Conservation (phyloP, 2,329 filamentous ascomycete species). For the Aspergillus oerlinghausenensis region DNA sequence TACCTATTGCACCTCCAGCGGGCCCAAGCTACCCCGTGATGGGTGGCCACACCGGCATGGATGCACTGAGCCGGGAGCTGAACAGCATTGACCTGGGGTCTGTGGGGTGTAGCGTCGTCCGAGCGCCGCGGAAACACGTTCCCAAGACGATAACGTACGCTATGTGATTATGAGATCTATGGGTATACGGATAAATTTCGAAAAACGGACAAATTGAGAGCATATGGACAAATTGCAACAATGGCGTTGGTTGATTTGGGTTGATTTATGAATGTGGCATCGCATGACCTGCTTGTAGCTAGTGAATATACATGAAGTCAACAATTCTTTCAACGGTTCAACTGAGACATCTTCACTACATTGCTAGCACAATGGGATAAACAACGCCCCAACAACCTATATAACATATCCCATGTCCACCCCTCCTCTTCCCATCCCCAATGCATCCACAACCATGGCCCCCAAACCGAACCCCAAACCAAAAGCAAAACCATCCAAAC, state of each 20-base stretch:
- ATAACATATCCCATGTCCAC: neutral
- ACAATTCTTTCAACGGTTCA: no score
- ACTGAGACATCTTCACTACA: no score
- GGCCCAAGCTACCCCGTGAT: conserved; percentile 27
- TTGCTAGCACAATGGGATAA: neutral
- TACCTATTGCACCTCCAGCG: conserved; percentile 33
- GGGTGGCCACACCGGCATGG: conserved; percentile 32
- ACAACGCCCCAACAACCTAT: neutral
- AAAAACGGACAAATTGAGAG: neutral
- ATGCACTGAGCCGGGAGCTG: conserved; percentile 56
- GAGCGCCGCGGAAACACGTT: conserved; percentile 29
- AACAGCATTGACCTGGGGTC: conserved; percentile 47
- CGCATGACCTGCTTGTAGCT: no score
- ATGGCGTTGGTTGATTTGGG: conserved; percentile 2
- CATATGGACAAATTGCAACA: neutral
- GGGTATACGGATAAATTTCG: conserved; percentile 4
- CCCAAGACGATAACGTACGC: conserved; percentile 25
- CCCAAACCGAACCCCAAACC: neutral
- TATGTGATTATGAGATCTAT: conserved; percentile 17
- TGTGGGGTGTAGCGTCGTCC: conserved; percentile 26
- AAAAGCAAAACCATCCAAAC: neutral
- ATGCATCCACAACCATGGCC: neutral
- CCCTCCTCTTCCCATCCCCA: neutral
- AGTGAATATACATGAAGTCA: no score
- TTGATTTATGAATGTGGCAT: neutral